These are phyloP conservation scores for Dentipellis sp. DNA, from an alignment of 768 basidiomycete species.

Conservation along the genomic window DNA sequence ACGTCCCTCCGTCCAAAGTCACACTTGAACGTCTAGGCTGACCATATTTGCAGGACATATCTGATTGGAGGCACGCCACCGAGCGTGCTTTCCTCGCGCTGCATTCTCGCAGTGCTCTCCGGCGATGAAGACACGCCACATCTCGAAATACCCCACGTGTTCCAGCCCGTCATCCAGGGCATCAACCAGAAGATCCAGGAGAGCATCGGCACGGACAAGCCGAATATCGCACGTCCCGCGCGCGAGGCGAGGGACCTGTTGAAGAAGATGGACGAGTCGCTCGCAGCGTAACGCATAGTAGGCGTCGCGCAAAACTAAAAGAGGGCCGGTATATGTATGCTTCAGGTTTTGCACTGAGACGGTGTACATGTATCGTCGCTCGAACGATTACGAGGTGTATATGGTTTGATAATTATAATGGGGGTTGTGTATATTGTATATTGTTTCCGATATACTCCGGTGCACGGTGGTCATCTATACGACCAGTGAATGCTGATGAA, in stretches of 20 bases:
- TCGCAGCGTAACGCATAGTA: background rate
- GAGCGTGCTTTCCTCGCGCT: conserved; percentile 50
- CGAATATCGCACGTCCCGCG: conserved; percentile 68
- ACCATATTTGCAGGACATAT: conserved; percentile 33
- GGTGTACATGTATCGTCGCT: too few relatives aligned
- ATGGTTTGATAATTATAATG: background rate
- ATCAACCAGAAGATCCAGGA: conserved; percentile 71
- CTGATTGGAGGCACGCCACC: conserved; percentile 62
- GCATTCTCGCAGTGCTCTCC: conserved; percentile 47
- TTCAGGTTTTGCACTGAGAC: too few relatives aligned
- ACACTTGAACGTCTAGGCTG: background rate
- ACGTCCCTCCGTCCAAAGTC: conserved; percentile 20
- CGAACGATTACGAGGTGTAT: too few relatives aligned
- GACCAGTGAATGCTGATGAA: too few relatives aligned
- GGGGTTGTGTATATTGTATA: too few relatives aligned
- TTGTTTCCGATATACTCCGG: too few relatives aligned
- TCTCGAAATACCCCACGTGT: conserved; percentile 36
- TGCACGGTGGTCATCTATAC: too few relatives aligned
- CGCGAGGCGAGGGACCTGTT: conserved; percentile 75
- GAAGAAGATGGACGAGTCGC: conserved; percentile 8
- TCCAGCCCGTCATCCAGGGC: conserved; percentile 51
- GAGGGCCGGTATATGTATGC: too few relatives aligned
- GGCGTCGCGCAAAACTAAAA: too few relatives aligned
- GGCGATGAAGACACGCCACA: conserved; percentile 32
- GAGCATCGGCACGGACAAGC: conserved; percentile 57